These are phyloP conservation scores for Didymella lethalis DNA, from an alignment of 2,329 filamentous ascomycete species.

Conservation along the genomic window DNA sequence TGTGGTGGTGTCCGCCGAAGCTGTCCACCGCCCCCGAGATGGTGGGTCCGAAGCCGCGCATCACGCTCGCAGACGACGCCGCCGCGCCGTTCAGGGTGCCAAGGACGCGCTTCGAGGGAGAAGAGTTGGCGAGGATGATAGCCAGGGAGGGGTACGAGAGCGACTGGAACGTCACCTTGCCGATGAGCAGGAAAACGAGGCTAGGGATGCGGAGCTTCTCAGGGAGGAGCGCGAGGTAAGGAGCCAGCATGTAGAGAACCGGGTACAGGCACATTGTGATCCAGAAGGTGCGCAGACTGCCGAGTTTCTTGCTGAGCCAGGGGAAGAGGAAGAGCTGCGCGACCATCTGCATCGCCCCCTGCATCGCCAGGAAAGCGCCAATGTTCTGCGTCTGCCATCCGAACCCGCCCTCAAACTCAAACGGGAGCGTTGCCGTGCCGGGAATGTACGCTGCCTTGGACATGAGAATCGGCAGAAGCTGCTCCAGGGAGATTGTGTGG, in stretches of 20 bases:
- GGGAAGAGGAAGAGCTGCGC: conserved; percentile 87
- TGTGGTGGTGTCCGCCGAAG: conserved; percentile 78
- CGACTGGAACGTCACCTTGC: conserved; percentile 92
- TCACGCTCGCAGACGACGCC: conserved; percentile 88
- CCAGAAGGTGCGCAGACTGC: conserved; percentile 82
- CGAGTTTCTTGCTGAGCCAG: conserved; percentile 75
- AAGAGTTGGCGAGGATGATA: conserved; percentile 88
- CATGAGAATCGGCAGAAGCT: conserved; percentile 90
- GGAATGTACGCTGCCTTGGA: conserved; percentile 68
- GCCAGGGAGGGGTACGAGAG: conserved; percentile 90
- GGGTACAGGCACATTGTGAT: conserved; percentile 85
- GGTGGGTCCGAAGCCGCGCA: conserved; percentile 86
- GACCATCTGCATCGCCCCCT: conserved; percentile 88
- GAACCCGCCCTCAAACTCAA: conserved; percentile 89
- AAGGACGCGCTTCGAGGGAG: conserved; percentile 81
- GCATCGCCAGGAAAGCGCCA: conserved; percentile 85
- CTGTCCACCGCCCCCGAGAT: conserved; percentile 87
- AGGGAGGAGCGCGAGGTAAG: conserved; percentile 88
- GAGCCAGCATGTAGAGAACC: conserved; percentile 83
- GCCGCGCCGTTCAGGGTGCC: conserved; percentile 93
- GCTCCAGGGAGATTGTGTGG: conserved; percentile 96
- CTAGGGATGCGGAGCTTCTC: conserved; percentile 73
- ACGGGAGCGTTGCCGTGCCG: conserved; percentile 69
- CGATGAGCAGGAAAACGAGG: conserved; percentile 79
- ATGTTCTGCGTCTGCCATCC: conserved; percentile 83